A percentile compares a stretch with the other conserved stretches of the same genome.
Evolutionary conservation across 2,329 filamentous ascomycete species (phyloP).

Genomic region (Cladophialophora yegresii): DNA sequence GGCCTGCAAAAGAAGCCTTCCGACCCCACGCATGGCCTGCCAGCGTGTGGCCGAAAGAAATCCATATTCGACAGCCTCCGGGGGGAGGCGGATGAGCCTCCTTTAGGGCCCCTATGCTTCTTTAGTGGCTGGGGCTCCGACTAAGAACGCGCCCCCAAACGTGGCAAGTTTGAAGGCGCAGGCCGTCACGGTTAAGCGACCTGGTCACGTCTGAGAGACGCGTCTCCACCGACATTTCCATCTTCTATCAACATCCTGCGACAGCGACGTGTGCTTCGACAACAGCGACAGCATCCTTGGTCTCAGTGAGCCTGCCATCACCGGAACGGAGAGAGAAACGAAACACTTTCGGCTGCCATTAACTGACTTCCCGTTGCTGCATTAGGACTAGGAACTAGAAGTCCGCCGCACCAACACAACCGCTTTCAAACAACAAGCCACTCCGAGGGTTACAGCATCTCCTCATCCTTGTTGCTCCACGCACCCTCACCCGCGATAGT

Average conservation of each 20-base stretch:
- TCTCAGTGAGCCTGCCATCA: background rate
- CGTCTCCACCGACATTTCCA: slow-evolving; percentile 9
- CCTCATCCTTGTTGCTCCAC: background rate
- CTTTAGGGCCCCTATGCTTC: background rate
- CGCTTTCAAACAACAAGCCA: background rate
- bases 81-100: slow-evolving; percentile 1
- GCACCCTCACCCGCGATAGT: background rate
- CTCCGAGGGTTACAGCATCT: background rate
- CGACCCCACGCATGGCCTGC: background rate
- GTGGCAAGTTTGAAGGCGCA: slow-evolving; percentile 3
- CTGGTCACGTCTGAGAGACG: slow-evolving; percentile 9
- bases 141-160: slow-evolving; percentile 1
- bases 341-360: background rate
- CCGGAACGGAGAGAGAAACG: background rate
- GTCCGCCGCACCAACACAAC: background rate
- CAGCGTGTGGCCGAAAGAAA: background rate
- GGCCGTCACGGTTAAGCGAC: slow-evolving; percentile 13
- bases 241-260: slow-evolving; percentile 5
- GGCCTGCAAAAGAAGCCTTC: background rate
- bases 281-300: background rate
- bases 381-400: slow-evolving; percentile 2
- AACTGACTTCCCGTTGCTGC: background rate
- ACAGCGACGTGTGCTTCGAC: background rate
- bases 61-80: background rate
- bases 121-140: background rate